Conservation (phyloP, 345 rosid genomes). For the Sisymbrium altissimum region DNA sequence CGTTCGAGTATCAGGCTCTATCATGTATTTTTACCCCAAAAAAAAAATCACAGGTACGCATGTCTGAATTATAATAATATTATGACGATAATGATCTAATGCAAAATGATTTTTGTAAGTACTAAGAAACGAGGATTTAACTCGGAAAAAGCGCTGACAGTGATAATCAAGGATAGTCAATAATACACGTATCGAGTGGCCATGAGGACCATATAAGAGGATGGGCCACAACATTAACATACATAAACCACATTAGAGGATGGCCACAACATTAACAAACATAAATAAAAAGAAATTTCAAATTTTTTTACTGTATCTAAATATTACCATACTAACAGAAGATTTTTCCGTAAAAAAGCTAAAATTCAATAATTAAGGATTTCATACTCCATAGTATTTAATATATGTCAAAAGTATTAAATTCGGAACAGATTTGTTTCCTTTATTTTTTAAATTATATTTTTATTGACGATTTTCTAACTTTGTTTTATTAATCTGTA, state of each 20-base stretch:
- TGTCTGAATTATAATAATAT: background rate
- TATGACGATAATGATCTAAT: background rate
- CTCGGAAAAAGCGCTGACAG: background rate
- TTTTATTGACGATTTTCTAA: background rate
- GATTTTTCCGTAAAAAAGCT: background rate
- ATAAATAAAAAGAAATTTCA: background rate
- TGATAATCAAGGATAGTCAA: background rate
- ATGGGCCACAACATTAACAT: background rate
- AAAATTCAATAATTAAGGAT: background rate
- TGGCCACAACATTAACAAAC: background rate
- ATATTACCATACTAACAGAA: background rate
- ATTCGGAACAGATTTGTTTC: conserved; percentile 1
- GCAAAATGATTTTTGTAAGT: background rate
- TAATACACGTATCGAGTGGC: background rate
- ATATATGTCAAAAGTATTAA: background rate
- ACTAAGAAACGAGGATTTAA: no score
- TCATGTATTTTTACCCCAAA: background rate
- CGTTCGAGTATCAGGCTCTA: background rate
- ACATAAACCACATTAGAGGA: no score
- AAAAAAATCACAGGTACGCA: background rate
- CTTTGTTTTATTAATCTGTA: background rate
- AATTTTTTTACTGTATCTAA: background rate
- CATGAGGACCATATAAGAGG: background rate
- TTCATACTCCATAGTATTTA: background rate
- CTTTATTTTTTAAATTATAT: background rate